Conservation (phyloP, 1,284 basidiomycete species). For the Ganoderma multipileum region DNA sequence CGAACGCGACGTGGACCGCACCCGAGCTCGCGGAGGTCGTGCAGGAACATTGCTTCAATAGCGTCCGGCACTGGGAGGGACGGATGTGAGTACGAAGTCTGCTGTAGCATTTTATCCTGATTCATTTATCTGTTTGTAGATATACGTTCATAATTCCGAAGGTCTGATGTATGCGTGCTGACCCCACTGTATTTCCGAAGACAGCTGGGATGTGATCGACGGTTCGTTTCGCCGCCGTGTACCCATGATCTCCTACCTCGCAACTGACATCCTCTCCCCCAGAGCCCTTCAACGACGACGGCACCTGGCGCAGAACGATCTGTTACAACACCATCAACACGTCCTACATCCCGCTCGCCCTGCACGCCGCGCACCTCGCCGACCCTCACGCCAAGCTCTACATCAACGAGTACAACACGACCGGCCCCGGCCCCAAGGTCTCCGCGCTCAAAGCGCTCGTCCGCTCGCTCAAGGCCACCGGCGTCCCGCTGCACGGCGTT, state of each 20-base stretch:
- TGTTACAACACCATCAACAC: slow-evolving; percentile 53
- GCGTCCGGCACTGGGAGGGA: slow-evolving; percentile 57
- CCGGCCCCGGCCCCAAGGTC: slow-evolving; percentile 51
- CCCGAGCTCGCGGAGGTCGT: slow-evolving; percentile 51
- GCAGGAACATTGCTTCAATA: slow-evolving; percentile 50
- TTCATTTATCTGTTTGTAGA: neutral
- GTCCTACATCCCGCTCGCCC: slow-evolving; percentile 51
- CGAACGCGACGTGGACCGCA: slow-evolving; percentile 47
- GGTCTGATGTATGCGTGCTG: neutral
- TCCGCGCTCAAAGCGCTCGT: slow-evolving; percentile 59
- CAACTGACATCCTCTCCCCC: neutral
- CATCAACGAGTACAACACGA: slow-evolving; percentile 63
- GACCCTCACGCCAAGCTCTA: slow-evolving; percentile 48
- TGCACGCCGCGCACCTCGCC: slow-evolving; percentile 50
- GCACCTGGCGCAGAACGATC: slow-evolving; percentile 52
- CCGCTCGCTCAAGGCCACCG: slow-evolving; percentile 49
- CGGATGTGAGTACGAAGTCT: slow-evolving; percentile 46
- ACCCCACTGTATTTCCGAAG: slow-evolving; percentile 8
- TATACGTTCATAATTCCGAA: neutral
- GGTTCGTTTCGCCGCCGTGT: slow-evolving; percentile 34
- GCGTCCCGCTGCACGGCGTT: slow-evolving; percentile 60
- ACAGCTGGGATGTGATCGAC: slow-evolving; percentile 48
- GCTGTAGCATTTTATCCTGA: neutral
- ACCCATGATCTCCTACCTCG: neutral
- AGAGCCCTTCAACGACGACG: slow-evolving; percentile 65